Percentiles rank a stretch among this genome's conserved stretches.
phyloP scores from a whole-genome alignment of 352 stramenopile species.

The Pythium aristosporum region DNA sequence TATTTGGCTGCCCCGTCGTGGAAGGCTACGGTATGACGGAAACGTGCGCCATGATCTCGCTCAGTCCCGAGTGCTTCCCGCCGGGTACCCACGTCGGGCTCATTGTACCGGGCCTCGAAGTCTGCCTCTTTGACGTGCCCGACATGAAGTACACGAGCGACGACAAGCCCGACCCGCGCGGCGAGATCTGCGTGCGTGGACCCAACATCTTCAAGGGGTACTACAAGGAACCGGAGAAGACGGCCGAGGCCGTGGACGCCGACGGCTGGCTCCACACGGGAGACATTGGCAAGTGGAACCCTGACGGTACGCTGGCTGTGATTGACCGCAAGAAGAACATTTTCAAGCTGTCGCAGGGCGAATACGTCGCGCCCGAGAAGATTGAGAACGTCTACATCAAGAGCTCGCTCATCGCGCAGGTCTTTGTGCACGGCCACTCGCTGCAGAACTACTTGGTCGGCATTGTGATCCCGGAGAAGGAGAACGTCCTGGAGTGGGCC shows the following conservation, averaged over 20 bases:
- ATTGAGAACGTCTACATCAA: constrained; percentile 95
- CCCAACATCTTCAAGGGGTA: constrained; percentile 90
- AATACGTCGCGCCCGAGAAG: constrained; percentile 97
- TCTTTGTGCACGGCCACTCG: constrained; percentile 95
- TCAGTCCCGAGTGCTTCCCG: constrained; percentile 35
- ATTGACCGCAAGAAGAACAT: constrained; percentile 93
- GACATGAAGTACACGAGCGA: constrained; percentile 95
- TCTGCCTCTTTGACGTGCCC: constrained; percentile 93
- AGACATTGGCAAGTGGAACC: constrained; percentile 95
- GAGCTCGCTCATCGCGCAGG: constrained; percentile 88
- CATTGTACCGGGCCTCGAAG: constrained; percentile 79
- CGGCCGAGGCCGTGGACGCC: constrained; percentile 84
- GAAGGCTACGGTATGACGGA: constrained; percentile 97
- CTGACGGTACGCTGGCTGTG: constrained; percentile 88
- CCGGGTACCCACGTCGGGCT: constrained; percentile 90
- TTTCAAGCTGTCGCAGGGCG: constrained; percentile 92
- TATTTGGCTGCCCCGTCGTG: constrained; percentile 89
- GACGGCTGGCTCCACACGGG: constrained; percentile 97
- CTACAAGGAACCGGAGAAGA: constrained; percentile 94
- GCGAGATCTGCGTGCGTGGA: constrained; percentile 84
- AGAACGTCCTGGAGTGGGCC: constrained; percentile 82
- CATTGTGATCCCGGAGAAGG: constrained; percentile 93
- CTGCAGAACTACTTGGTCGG: constrained; percentile 92
- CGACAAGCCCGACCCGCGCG: constrained; percentile 61
- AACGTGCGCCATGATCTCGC: constrained; percentile 38